Evolutionary conservation across 805 yeast species (phyloP), one percentile per base, ranked within the genome.

Genomic region (Hanseniaspora vineae): DNA sequence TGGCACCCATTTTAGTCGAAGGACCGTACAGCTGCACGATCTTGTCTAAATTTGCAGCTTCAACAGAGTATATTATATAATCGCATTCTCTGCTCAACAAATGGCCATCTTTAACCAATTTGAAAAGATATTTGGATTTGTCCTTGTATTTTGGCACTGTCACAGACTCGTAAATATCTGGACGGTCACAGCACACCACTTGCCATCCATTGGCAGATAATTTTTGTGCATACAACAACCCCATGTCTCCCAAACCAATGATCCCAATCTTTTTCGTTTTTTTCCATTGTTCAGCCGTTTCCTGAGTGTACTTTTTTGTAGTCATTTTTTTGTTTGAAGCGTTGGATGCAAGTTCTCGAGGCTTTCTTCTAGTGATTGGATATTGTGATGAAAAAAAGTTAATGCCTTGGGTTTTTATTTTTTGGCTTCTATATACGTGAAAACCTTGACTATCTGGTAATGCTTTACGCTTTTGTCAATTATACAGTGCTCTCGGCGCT

Each of bases 201-300:
- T 61, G 74, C 95, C 96, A 87, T 1, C 97, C 97, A 2, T 87
- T 89, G 46, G 73, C 72, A 31, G 85, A 71, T 57, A 92, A 81
- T 47, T 81, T 66, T 18, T 73, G 70, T 49, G 97, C 97, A 59
- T 92, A 92, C 56, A 92, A 66, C 35, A 77, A 67, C 8, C 98
- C 98, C 98, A 92, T 92, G 62, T 90, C 97, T 31, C 98, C 98
- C 35, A 90, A 74, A 2, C 98, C 98, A 50, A 92, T 89, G 53
- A 92, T 84, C 1, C 98, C 98, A 43, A 92, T 75, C 18, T 70
- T 70, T 59, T 81, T 82, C 18, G 68, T 52, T 13, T 49, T 49
- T 49, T 72, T 69, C 75, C 73, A 69, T 50, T 54, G 48, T 12
- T 45, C 42, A 6, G 60, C 49, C 37, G 51, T 56, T 8, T 54